Evolutionary conservation across 2,329 filamentous ascomycete species (phyloP), one percentile per base, ranked within the genome.

Genomic region (Camptophora hylomeconis): DNA sequence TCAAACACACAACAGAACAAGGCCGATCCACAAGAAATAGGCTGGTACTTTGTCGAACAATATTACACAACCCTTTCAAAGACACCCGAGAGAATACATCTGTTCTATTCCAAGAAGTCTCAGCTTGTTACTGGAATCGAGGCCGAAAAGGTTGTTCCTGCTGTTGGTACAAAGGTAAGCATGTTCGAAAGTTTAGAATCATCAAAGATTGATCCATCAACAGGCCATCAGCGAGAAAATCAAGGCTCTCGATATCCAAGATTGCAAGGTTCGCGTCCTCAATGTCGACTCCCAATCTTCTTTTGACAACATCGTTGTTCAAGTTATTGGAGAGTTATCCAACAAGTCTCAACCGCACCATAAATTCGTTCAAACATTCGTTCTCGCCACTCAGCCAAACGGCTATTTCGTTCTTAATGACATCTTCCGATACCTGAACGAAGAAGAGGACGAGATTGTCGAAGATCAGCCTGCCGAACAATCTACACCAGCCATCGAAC

Each of bases 41-140:
- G 84, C 58, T 98, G 89, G 89, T 95, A 87, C 64, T 98, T 98
- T 47, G 89, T 98, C 35, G 86, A 95, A 70, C 84, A 93, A 60
- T 98, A 94, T 68, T 98, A 98, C 63, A 95, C 82, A 46, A 98
- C 84, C 38, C 64, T 98, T 51, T 94, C 86, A 73, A 86, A 87
- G 60, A 80, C 67, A 43, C 86, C 89, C 13, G 84, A 93, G 53
- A 92, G 89, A 61, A 80, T 98, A 48, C 87, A 75, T 57, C 75
- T 95, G 30, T 98, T 94, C 68, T 95, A 95, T 62, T 80, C 82
- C 62, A 93, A 93, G 61, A 78, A 76, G 42, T 95, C 89, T 32
- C 86, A 94, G 60, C 87, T 93, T 49, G 84, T 95, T 38, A 89
- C 80, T 45, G 89, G 89, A 30, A 72, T 75, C 26, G 89, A 98